Conservation (phyloP, 2,329 filamentous ascomycete species). For the Aspergillus sergii region DNA sequence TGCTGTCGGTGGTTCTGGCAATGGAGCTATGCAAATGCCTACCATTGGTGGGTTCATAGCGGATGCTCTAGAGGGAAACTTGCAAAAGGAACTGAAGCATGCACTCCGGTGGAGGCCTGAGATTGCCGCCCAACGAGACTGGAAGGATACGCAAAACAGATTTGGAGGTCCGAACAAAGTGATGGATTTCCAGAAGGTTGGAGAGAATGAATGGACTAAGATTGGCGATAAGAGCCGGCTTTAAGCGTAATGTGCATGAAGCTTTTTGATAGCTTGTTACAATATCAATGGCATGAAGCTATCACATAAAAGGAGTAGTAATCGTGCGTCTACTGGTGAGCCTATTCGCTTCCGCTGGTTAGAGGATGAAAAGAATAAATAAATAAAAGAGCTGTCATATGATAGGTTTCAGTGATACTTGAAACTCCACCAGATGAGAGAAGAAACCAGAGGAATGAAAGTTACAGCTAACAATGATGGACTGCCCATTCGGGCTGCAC, state of each 20-base stretch:
- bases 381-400: too few species aligned
- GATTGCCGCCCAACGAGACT: constrained; percentile 49
- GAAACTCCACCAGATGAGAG: too few species aligned
- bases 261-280: neutral
- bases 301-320: neutral
- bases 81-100: constrained; percentile 47
- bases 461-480: too few species aligned
- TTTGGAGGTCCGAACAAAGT: constrained; percentile 52
- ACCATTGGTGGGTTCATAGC: constrained; percentile 54
- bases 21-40: constrained; percentile 58
- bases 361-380: neutral
- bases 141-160: constrained; percentile 52
- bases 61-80: constrained; percentile 50
- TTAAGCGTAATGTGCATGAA: neutral
- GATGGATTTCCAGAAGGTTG: constrained; percentile 52
- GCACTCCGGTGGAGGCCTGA: constrained; percentile 57
- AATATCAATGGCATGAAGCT: neutral
- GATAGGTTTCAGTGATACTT: too few species aligned
- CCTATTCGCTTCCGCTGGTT: neutral
- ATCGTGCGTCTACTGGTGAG: neutral
- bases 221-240: constrained; percentile 12
- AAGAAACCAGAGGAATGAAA: too few species aligned
- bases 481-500: too few species aligned
- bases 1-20: constrained; percentile 55
- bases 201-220: constrained; percentile 42